Percentiles rank a stretch among this genome's conserved stretches.
Conservation (phyloP, 495 filamentous ascomycete species). For the Daldinia caldariorum region DNA sequence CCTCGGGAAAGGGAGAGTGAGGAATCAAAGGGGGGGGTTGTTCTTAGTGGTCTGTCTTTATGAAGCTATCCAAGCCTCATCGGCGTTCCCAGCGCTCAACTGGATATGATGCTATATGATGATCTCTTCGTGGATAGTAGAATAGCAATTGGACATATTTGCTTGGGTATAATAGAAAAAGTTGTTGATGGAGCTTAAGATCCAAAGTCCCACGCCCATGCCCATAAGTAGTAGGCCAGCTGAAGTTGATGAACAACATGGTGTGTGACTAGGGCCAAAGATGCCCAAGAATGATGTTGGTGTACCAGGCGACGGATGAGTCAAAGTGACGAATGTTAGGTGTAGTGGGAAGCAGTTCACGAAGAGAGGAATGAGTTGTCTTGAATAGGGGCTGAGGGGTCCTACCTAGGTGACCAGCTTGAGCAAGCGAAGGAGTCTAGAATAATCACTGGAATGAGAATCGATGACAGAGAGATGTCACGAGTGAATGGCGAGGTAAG, state of each 20-base stretch:
- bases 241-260: conserved; percentile 24
- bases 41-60: conserved; percentile 16
- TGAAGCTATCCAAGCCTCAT: conserved; percentile 6
- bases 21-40: conserved; percentile 5
- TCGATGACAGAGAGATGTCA: conserved; percentile 17
- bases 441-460: conserved; percentile 45
- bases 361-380: conserved; percentile 47
- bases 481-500: not conserved
- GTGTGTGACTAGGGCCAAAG: conserved; percentile 13
- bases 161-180: conserved; percentile 8
- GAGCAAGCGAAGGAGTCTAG: conserved; percentile 35
- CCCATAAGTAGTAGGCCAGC: conserved; percentile 9
- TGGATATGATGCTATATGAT: conserved; percentile 4
- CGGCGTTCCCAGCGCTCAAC: conserved; percentile 15
- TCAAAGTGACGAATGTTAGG: conserved; percentile 19
- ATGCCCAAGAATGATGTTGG: conserved; percentile 43
- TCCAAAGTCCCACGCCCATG: not conserved
- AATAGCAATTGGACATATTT: conserved; percentile 9
- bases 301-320: conserved; percentile 40
- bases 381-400: conserved; percentile 28
- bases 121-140: not conserved
- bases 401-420: conserved; percentile 40
- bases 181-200: conserved; percentile 2
- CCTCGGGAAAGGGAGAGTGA: not conserved
- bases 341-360: conserved; percentile 26